Percentiles rank a stretch among this genome's conserved stretches.
Conservation (phyloP, 108 stramenopile species). For the Fragilaria crotonensis region DNA sequence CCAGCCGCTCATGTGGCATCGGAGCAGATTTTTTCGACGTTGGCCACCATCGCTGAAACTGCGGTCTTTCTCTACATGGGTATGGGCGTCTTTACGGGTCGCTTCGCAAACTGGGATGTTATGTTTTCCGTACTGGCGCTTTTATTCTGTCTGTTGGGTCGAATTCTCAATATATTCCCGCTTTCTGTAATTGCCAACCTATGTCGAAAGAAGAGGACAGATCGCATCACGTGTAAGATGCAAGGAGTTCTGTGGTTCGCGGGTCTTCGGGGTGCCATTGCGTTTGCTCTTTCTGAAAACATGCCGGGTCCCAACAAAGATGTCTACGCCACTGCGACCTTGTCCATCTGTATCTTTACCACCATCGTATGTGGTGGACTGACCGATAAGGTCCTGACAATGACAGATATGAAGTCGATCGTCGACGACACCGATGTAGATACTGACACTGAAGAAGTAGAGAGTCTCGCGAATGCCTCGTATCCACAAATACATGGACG, state of each 20-base stretch:
- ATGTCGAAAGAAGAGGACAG: slow-evolving; percentile 38
- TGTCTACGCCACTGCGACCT: slow-evolving; percentile 84
- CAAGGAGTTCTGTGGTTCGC: slow-evolving; percentile 95
- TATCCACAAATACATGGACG: slow-evolving; percentile 5
- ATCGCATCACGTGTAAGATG: slow-evolving; percentile 66
- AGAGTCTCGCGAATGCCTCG: not conserved
- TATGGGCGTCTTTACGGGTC: slow-evolving; percentile 90
- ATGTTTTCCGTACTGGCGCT: slow-evolving; percentile 71
- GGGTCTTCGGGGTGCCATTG: slow-evolving; percentile 93
- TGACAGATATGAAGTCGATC: slow-evolving; percentile 79
- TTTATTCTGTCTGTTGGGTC: slow-evolving; percentile 76
- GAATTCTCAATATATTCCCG: slow-evolving; percentile 90
- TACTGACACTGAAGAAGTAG: not conserved
- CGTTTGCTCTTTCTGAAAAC: slow-evolving; percentile 87
- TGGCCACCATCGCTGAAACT: slow-evolving; percentile 88
- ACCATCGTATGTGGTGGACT: slow-evolving; percentile 95
- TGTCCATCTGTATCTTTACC: slow-evolving; percentile 93
- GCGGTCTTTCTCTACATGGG: slow-evolving; percentile 97
- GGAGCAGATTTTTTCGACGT: slow-evolving; percentile 90
- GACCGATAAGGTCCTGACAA: slow-evolving; percentile 78
- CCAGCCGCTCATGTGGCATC: slow-evolving; percentile 75
- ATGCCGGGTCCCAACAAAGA: slow-evolving; percentile 90
- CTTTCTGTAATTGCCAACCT: slow-evolving; percentile 82
- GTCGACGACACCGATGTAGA: slow-evolving; percentile 8
- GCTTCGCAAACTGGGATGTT: slow-evolving; percentile 68